phyloP scores from a whole-genome alignment of 1,139 yeast species.

The Scheffersomyces parashehatae region DNA sequence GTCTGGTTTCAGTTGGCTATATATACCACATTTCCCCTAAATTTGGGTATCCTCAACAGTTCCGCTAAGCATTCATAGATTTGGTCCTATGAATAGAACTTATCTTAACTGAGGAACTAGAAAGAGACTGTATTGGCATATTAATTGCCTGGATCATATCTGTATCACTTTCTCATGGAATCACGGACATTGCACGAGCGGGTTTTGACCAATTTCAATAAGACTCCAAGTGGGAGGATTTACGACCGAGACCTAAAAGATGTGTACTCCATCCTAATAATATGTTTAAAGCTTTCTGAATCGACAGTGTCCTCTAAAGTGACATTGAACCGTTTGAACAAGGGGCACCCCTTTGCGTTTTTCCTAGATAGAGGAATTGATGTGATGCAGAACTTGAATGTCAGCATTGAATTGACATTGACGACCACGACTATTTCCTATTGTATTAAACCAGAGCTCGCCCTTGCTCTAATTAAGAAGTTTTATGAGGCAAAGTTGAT shows the following conservation, averaged over 20 bases:
- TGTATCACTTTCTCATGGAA: no score
- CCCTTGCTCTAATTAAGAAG: slow-evolving; percentile 47
- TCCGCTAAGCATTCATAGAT: no score
- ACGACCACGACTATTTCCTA: slow-evolving; percentile 64
- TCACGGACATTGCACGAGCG: slow-evolving; percentile 35
- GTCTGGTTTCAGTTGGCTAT: no score
- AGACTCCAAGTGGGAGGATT: slow-evolving; percentile 53
- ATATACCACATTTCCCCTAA: no score
- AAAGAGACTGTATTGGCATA: no score
- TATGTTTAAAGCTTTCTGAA: slow-evolving; percentile 41
- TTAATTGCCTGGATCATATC: no score
- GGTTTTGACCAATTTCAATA: slow-evolving; percentile 41
- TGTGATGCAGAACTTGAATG: slow-evolving; percentile 49
- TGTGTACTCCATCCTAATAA: slow-evolving; percentile 53
- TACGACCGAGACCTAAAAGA: slow-evolving; percentile 58
- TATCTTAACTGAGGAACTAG: no score
- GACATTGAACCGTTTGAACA: slow-evolving; percentile 14
- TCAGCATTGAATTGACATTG: slow-evolving; percentile 48
- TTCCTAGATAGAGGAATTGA: slow-evolving; percentile 51
- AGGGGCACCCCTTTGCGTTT: slow-evolving; percentile 54
- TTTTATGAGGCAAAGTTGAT: slow-evolving; percentile 70
- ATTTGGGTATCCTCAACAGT: no score
- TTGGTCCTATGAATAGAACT: no score
- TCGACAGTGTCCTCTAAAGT: neutral
- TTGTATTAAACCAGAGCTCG: slow-evolving; percentile 54